These are phyloP conservation scores for Colletotrichum australisinense DNA, from an alignment of 2,329 filamentous ascomycete genomes.

Conservation along the genomic window DNA sequence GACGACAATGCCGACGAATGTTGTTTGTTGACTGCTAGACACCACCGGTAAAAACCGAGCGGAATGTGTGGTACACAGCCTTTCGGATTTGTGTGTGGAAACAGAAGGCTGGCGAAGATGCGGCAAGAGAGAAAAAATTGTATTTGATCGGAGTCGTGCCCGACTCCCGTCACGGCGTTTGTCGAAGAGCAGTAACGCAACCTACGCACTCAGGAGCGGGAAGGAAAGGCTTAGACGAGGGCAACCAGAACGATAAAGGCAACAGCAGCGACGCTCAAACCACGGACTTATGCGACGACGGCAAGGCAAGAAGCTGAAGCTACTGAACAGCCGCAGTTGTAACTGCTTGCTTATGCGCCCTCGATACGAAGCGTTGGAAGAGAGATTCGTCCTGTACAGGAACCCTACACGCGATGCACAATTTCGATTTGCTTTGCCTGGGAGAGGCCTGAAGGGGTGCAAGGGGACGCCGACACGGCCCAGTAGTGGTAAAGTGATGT, in stretches of 20 bases:
- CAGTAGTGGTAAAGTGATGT: not conserved
- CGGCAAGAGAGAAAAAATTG: slow-evolving; percentile 1
- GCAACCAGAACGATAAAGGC: not conserved
- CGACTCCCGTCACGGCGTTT: slow-evolving; percentile 22
- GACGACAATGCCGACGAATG: not conserved
- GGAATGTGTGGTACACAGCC: slow-evolving; percentile 11
- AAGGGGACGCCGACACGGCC: not conserved
- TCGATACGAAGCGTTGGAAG: not conserved
- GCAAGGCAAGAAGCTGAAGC: not conserved
- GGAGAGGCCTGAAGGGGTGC: not conserved
- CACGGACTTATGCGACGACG: not conserved
- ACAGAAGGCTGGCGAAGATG: slow-evolving; percentile 8
- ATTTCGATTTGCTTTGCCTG: not conserved
- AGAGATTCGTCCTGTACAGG: not conserved
- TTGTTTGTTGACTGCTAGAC: not conserved
- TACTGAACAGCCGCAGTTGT: not conserved
- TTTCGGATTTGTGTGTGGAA: slow-evolving; percentile 13
- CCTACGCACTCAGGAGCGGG: not conserved
- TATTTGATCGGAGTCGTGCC: slow-evolving; percentile 17
- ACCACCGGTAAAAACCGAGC: slow-evolving; percentile 7
- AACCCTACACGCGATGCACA: not conserved
- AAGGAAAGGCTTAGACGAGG: not conserved
- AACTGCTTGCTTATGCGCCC: not conserved
- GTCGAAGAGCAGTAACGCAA: slow-evolving; percentile 2
- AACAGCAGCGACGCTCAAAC: too few species aligned